phyloP scores from a whole-genome alignment of 306 rosid species.

The Castanea sativa region DNA sequence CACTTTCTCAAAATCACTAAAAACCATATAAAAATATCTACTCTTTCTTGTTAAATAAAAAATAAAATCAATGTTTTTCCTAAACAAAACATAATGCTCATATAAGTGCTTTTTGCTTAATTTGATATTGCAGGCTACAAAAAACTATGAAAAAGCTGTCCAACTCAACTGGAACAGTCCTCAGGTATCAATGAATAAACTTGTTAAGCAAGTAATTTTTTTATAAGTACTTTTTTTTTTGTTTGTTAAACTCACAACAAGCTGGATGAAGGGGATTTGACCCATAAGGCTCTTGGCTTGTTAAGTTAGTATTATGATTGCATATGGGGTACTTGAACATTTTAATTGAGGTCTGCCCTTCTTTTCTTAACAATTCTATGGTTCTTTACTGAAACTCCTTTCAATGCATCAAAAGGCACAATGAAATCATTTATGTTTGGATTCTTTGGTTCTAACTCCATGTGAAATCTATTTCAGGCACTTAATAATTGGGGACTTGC shows the following conservation, averaged over 20 bases:
- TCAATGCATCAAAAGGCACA: neutral
- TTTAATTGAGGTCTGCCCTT: neutral
- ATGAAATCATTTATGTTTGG: neutral
- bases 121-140: conserved; percentile 72
- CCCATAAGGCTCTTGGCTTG: neutral
- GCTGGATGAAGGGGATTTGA: too few species aligned
- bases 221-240: too few species aligned
- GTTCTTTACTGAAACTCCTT: neutral
- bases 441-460: conserved; percentile 23
- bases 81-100: conserved; percentile 5
- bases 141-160: conserved; percentile 89
- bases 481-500: conserved; percentile 99
- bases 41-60: neutral
- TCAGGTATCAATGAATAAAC: conserved; percentile 60
- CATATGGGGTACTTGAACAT: neutral
- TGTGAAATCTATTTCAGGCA: conserved; percentile 69
- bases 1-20: neutral
- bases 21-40: conserved; percentile 9
- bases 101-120: conserved; percentile 6
- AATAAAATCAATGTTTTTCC: neutral
- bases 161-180: conserved; percentile 99
- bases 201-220: neutral
- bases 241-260: too few species aligned
- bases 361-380: neutral
- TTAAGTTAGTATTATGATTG: neutral